Base-by-base conservation (phyloP, 2,329 filamentous ascomycete genomes). In the Hymenotorrendiella dingleyae region DNA sequence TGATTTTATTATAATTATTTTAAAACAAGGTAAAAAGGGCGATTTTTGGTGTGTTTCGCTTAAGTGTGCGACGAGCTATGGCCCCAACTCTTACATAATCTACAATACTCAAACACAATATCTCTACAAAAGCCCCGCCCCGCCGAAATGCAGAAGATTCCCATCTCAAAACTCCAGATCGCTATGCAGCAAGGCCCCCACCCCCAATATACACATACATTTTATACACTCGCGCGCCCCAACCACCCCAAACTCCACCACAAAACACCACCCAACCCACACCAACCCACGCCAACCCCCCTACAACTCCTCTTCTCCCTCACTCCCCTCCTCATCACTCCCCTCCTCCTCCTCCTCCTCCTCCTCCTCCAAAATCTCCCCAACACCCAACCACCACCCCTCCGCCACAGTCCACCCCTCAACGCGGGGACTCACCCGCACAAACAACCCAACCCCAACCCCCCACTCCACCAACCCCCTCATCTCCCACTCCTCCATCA, bases 331-430 rank as follows among this genome's bases (percentile, higher is more conserved):
- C 19, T 34, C 22, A 5, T 4, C 27, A 10, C 6, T 29, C 10
- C 12, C 27, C 27, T 29, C 16, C 27, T 29, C 27, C 12, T 29
- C 12, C 2, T 29, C 16, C 6, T 6, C n/a, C n/a, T n/a, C 27
- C 21, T 21, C 20, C 17, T 17, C 8, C 23, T 26, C 24, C 35
- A 26, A 14, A 22, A 46, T 28, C 21, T 19, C 34, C n/a, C 69
- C 73, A 1, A 74, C 67, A 17, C 73, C 69, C 39, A 81, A 59
- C 77, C 80, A 85, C 82, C 82, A 86, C 80, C 79, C 84, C 59
- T 83, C 79, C 19, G 65, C 67, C 3, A 75, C 71, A 5, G 62
- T 69, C 39, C 67, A 70, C 0, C 66, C 71, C 37, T 63, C 57
- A 35, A 62, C 65, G 35, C 55, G 55, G 14, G 67, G 59, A 26